Evolutionary conservation across 2,329 filamentous ascomycete genomes (phyloP).

Genomic region (Microdochium trichocladiopsis): DNA sequence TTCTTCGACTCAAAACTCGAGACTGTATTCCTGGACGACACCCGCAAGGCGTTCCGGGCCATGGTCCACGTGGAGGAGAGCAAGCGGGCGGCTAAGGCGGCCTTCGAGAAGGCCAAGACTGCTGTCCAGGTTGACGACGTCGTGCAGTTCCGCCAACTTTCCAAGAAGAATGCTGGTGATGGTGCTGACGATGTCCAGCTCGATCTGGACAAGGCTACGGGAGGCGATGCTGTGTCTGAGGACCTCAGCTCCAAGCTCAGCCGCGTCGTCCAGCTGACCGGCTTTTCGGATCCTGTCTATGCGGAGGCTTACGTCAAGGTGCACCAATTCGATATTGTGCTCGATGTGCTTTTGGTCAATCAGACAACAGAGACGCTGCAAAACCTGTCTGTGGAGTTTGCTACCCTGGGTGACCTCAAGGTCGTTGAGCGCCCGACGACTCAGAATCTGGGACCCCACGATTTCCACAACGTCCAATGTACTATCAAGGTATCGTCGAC

Average conservation of each 20-base stretch:
- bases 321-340: slow-evolving; percentile 95
- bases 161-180: slow-evolving; percentile 81
- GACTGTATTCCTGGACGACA: slow-evolving; percentile 89
- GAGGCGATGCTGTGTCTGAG: slow-evolving; percentile 75
- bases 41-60: slow-evolving; percentile 86
- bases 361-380: slow-evolving; percentile 95
- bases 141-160: slow-evolving; percentile 84
- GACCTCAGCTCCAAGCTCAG: slow-evolving; percentile 91
- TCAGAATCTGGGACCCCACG: slow-evolving; percentile 89
- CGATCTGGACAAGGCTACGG: slow-evolving; percentile 89
- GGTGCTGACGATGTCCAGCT: slow-evolving; percentile 79
- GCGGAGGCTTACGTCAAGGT: slow-evolving; percentile 99
- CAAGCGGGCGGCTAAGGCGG: slow-evolving; percentile 93
- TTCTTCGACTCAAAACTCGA: slow-evolving; percentile 87
- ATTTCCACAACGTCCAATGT: slow-evolving; percentile 97
- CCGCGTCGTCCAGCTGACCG: slow-evolving; percentile 92
- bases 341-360: slow-evolving; percentile 94
- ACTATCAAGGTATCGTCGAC: slow-evolving; percentile 98
- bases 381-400: slow-evolving; percentile 95
- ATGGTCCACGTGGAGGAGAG: slow-evolving; percentile 98
- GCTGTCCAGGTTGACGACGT: slow-evolving; percentile 95
- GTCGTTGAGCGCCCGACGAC: slow-evolving; percentile 95
- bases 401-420: slow-evolving; percentile 95
- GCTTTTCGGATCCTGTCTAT: slow-evolving; percentile 96
- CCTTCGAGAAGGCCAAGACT: slow-evolving; percentile 84